These are phyloP conservation scores for Mediolabrus comicus DNA, from an alignment of 108 stramenopile genomes.

Conservation along the genomic window DNA sequence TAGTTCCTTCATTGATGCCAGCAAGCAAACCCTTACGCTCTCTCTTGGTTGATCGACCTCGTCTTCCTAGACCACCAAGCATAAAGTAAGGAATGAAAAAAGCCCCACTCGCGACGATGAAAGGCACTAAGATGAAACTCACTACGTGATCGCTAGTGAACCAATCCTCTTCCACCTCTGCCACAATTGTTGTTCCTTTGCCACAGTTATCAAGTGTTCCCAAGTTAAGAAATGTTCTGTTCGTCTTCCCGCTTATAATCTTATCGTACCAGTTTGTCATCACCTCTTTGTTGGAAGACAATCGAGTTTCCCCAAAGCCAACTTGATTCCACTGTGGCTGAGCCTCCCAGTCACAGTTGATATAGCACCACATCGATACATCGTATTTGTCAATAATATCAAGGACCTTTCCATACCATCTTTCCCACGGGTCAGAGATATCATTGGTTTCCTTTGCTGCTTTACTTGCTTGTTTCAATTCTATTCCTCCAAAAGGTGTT, in stretches of 20 bases:
- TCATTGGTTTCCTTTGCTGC: slow-evolving; percentile 12
- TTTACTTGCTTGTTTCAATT: slow-evolving; percentile 42
- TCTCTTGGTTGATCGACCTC: slow-evolving; percentile 3
- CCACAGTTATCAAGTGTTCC: slow-evolving; percentile 48
- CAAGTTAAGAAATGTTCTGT: slow-evolving; percentile 37
- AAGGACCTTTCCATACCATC: slow-evolving; percentile 80
- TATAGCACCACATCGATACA: slow-evolving; percentile 90
- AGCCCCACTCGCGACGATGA: slow-evolving; percentile 28
- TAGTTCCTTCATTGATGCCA: slow-evolving; percentile 14
- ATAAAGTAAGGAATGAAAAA: slow-evolving; percentile 37
- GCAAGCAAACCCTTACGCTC: slow-evolving; percentile 31
- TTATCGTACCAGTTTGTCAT: slow-evolving; percentile 65
- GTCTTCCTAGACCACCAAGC: slow-evolving; percentile 18
- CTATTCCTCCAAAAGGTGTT: slow-evolving; percentile 87
- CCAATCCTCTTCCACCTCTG: not conserved
- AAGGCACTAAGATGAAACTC: slow-evolving; percentile 36
- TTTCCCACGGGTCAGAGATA: slow-evolving; percentile 54
- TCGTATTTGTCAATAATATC: slow-evolving; percentile 71
- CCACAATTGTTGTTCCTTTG: not conserved
- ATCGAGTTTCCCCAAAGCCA: slow-evolving; percentile 86
- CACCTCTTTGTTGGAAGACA: slow-evolving; percentile 52
- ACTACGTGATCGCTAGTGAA: slow-evolving; percentile 2
- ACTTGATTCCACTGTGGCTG: slow-evolving; percentile 81
- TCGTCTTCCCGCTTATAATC: slow-evolving; percentile 36
- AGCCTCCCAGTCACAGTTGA: slow-evolving; percentile 86